A percentile compares a stretch with the other conserved stretches of the same genome.
These are phyloP conservation scores for Fraxinus americana DNA, from an alignment of 257 asterid species.

Conservation along the genomic window DNA sequence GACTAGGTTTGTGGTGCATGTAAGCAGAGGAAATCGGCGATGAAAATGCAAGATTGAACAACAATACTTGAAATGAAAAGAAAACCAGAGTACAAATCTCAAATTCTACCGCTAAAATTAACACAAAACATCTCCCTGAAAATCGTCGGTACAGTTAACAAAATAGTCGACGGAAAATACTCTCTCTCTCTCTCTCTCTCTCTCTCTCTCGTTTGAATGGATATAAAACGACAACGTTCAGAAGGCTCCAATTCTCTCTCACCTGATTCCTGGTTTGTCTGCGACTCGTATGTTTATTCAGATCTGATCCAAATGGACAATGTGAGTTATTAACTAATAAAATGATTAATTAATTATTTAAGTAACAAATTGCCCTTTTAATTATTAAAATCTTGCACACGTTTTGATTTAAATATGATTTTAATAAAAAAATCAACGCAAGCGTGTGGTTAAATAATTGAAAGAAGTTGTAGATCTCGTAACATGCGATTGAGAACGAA, in stretches of 20 bases:
- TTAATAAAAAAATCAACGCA: too few species aligned
- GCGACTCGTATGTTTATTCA: neutral
- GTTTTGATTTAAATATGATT: too few species aligned
- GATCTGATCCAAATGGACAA: conserved; percentile 3
- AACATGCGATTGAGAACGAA: too few species aligned
- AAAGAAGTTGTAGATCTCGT: too few species aligned
- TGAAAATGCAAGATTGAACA: conserved; percentile 18
- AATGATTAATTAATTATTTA: neutral
- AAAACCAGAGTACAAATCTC: conserved; percentile 5
- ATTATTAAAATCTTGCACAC: neutral
- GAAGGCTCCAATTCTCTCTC: neutral
- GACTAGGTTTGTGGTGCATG: conserved; percentile 3
- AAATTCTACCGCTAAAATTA: neutral
- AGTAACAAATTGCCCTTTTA: neutral
- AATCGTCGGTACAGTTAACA: conserved; percentile 20
- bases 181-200: neutral
- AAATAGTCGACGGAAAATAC: conserved; percentile 15
- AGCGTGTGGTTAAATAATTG: too few species aligned
- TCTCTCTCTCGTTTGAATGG: neutral
- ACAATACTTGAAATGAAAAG: neutral
- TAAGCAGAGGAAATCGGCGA: conserved; percentile 6
- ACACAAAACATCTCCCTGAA: conserved; percentile 17
- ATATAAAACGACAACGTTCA: neutral
- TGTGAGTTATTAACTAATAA: neutral
- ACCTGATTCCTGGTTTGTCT: too few species aligned